These are phyloP conservation scores for Silene uniflora DNA, from an alignment of 148 eudicot species.

Conservation along the genomic window DNA sequence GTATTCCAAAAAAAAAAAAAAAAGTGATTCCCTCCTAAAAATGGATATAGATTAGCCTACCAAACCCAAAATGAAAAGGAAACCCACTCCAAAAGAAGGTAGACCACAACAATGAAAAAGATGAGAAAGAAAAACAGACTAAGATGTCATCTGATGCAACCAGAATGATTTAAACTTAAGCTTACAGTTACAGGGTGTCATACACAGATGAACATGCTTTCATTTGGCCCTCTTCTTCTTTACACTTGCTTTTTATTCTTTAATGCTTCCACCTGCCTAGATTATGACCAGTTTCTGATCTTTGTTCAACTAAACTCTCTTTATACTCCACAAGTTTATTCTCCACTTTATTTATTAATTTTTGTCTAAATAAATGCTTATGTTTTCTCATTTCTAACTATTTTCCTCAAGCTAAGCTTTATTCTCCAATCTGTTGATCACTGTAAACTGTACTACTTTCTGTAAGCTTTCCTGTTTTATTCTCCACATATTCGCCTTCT, in stretches of 20 bases:
- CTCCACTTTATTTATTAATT: background rate
- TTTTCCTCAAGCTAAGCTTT: background rate
- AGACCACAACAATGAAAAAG: too few species aligned
- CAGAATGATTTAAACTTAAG: too few species aligned
- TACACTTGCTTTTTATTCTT: background rate
- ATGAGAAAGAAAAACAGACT: too few species aligned
- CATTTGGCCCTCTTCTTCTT: constrained; percentile 4
- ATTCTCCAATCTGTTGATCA: background rate
- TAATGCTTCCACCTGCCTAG: constrained; percentile 14
- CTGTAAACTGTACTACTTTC: background rate
- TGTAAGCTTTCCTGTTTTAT: too few species aligned
- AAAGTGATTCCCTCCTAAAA: too few species aligned
- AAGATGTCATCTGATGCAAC: too few species aligned
- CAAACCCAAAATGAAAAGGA: too few species aligned
- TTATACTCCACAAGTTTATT: constrained; percentile 2
- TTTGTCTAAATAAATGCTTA: background rate
- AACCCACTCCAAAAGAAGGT: too few species aligned
- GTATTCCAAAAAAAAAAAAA: too few species aligned
- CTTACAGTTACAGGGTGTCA: constrained; percentile 1
- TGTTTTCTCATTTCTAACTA: background rate
- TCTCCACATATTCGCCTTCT: too few species aligned
- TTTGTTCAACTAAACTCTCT: constrained; percentile 18
- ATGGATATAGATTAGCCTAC: too few species aligned
- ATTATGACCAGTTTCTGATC: constrained; percentile 20
- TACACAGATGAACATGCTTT: background rate